phyloP scores from a whole-genome alignment of 2,329 filamentous ascomycete species.

The Pyricularia pennisetigena region DNA sequence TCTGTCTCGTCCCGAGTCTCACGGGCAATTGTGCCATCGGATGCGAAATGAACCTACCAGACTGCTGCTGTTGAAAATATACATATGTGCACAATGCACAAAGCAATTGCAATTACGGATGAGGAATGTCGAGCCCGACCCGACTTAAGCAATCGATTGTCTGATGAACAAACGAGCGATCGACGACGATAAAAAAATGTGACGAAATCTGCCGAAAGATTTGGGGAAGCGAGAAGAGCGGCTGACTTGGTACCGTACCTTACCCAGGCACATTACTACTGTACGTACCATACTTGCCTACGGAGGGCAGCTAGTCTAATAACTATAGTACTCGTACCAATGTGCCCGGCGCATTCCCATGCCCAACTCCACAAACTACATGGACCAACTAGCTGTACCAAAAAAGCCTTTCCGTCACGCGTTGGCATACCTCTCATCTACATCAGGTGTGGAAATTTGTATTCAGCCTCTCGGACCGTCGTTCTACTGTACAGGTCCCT shows the following conservation, averaged over 20 bases:
- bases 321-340: too few species aligned
- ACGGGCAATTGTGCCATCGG: neutral
- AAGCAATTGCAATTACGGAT: neutral
- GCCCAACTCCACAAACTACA: neutral
- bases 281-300: neutral
- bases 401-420: neutral
- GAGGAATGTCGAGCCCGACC: neutral
- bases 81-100: neutral
- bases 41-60: neutral
- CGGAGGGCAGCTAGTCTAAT: too few species aligned
- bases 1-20: neutral
- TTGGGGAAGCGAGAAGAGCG: neutral
- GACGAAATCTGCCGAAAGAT: neutral
- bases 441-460: neutral
- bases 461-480: neutral
- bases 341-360: neutral
- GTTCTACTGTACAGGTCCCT: neutral
- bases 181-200: neutral
- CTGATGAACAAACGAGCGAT: neutral
- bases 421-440: neutral
- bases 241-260: neutral
- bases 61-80: neutral
- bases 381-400: neutral
- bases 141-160: neutral
- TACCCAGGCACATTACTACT: neutral